phyloP scores from a whole-genome alignment of 257 asterid species.

The Solanum gandarillasii region DNA sequence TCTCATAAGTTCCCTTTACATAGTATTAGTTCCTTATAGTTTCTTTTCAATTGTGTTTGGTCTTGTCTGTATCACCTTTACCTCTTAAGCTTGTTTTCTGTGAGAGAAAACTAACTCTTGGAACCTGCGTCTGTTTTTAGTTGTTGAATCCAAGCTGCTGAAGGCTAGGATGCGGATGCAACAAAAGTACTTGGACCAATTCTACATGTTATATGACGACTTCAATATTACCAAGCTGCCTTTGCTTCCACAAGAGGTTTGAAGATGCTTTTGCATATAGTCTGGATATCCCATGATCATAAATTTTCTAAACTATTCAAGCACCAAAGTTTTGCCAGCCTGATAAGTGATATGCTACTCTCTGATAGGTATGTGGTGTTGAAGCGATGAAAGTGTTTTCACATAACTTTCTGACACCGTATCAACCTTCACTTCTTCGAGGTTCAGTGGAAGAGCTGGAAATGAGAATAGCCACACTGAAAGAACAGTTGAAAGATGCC shows the following conservation, averaged over 20 bases:
- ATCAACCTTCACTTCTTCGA: constrained; percentile 45
- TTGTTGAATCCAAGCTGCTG: constrained; percentile 70
- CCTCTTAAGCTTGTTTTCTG: neutral
- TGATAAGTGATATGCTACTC: neutral
- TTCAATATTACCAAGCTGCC: constrained; percentile 90
- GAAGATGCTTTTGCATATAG: neutral
- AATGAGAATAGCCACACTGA: constrained; percentile 45
- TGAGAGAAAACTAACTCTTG: neutral
- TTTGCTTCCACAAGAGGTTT: constrained; percentile 91
- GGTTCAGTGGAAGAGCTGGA: constrained; percentile 67
- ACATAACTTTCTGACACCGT: constrained; percentile 42
- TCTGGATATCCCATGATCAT: neutral
- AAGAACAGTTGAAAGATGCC: constrained; percentile 52
- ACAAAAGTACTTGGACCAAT: constrained; percentile 83
- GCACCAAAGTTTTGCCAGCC: neutral
- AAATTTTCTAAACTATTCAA: neutral
- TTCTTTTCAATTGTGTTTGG: neutral
- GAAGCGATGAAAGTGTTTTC: constrained; percentile 74
- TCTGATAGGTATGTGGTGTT: constrained; percentile 67
- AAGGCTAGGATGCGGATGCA: constrained; percentile 94
- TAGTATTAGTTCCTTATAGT: neutral
- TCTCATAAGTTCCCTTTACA: neutral
- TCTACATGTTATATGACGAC: constrained; percentile 85
- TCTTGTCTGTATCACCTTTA: neutral
- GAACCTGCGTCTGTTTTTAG: constrained; percentile 22